Base-by-base conservation (phyloP, 2,329 filamentous ascomycete species). In the Dendryphion nanum region DNA sequence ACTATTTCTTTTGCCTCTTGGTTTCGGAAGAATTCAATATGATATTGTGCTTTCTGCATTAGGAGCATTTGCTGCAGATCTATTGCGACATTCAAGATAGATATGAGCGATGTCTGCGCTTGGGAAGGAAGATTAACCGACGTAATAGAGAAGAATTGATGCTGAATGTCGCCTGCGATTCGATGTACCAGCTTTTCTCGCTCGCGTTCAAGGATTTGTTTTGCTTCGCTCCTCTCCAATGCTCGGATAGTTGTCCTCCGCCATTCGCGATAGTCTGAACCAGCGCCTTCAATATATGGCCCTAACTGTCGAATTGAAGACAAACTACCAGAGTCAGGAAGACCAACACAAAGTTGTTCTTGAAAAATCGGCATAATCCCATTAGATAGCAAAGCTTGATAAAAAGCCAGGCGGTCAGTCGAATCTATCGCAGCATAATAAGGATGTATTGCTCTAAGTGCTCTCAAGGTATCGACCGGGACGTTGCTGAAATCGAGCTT, bases 401-500 rank as follows among this genome's bases (percentile, higher is more conserved):
- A 64, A 6, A 65, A 32, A 1, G 53, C 49, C 18, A 65, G 50
- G n/a, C 53, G 57, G 18, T 64, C 53, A 2, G 47, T 42, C 6
- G 40, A 24, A 4, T 46, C 42, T 1, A 48, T 44, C 6, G 6
- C 21, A 28, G 20, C 40, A 18, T 50, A 59, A 2, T 46, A 18
- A 4, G 50, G 45, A 7, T 43, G 45, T 17, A 64, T 47, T 2
- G 31, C 35, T 16, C 40, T 40, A 5, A 64, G 42, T 2, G 40
- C 38, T 10, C 40, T 41, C 2, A 40, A 29, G 6, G 51, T 57
- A 13, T 50, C 50, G 10, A 40, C 32, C 2, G 56, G 42, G 1
- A 59, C 12, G 10, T 42, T 40, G 18, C 30, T 42, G 5, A 59
- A 31, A 12, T 50, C 40, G 35, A 84, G 64, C 64, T 76, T 84